Evolutionary conservation across 164 flowering plant species (phyloP), one percentile per base, ranked within the genome.

Genomic region (Taxillus chinensis): DNA sequence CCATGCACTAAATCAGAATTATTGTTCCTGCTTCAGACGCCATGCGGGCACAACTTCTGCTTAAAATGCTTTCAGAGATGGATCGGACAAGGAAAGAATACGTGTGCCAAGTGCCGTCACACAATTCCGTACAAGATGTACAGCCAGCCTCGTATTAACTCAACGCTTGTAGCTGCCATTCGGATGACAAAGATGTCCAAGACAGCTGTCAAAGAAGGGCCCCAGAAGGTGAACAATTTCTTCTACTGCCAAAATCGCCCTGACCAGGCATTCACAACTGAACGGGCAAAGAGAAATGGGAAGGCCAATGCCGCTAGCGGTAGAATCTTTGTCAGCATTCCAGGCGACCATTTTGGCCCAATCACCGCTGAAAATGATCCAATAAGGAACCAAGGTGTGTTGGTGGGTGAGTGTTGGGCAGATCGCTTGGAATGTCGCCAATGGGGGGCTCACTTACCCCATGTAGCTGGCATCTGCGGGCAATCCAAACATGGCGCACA

Each of bases 31-130:
- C 17, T 64, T 5, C 78, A 92, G 98, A 83, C 88, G 13, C 87
- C 91, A 2, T 90, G 98, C 61, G 98, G 98, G 5, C 98, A 92
- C 78, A 92, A 90, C 52, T 86, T 90, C 60, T 90, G 96, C 75
- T 64, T 92, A 1, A 87, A 81, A 55, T 92, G 98, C 73, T 92
- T 92, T 64, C 75, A 89, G 74, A 85, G 78, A 71, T 90, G 95
- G 96, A 60, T 77, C 12, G 79, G 74, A 0, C 87, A 83, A 48
- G 13, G 13, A 11, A 48, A 48, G 51, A 48, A 11, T 3, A 48
- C 51, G 0, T 48, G 51, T 48, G 87, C 74, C 5, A 83, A 82
- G 41, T 92, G 98, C 62, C 84, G 98, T 7, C 3, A 17, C 2
- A 10, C 52, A 1, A 89, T 92, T 41, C 87, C 96, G 1, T n/a